Evolutionary conservation across 169 alveolate species (phyloP).

Genomic region (Cryptosporidium baileyi): DNA sequence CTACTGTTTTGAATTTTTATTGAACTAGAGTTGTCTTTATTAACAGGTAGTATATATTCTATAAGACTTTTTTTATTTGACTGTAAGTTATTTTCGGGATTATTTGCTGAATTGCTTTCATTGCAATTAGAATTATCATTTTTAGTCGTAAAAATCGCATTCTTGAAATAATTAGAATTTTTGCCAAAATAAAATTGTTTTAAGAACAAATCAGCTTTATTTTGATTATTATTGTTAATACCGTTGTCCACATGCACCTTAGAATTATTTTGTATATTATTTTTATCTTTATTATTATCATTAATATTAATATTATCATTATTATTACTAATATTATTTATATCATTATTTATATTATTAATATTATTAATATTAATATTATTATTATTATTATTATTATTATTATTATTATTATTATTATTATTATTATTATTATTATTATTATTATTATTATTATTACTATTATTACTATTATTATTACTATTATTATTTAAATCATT

Average conservation of each 20-base stretch:
- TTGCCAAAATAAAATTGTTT: slow-evolving; percentile 58
- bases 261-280: no score
- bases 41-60: slow-evolving; percentile 39
- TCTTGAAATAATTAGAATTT: not conserved
- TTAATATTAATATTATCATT: no score
- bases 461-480: not conserved
- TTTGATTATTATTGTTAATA: not conserved
- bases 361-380: no score
- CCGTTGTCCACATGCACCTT: no score
- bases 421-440: no score
- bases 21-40: slow-evolving; percentile 15
- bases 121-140: not conserved
- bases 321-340: no score
- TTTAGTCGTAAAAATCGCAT: not conserved
- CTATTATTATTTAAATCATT: no score
- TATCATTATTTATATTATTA: no score
- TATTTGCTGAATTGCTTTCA: not conserved
- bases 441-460: not conserved
- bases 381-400: no score
- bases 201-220: slow-evolving; percentile 47
- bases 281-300: no score
- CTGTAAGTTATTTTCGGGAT: not conserved
- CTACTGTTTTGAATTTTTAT: not conserved
- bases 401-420: no score
- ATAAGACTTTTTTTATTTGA: slow-evolving; percentile 14